Evolutionary conservation across 345 rosid genomes (phyloP).

Genomic region (Euphorbia tirucalli): DNA sequence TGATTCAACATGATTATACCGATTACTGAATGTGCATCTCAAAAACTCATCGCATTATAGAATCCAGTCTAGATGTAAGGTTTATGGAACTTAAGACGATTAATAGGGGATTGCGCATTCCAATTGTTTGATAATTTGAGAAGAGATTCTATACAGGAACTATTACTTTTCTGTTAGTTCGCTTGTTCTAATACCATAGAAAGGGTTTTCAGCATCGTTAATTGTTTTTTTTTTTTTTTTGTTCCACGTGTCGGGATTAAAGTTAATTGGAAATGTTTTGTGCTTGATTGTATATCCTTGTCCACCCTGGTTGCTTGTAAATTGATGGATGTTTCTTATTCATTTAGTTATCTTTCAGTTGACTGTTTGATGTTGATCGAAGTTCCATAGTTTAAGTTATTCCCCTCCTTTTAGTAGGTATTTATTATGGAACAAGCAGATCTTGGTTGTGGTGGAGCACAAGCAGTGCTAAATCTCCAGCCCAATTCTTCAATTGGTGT

Average conservation of each 20-base stretch:
- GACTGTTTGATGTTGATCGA: neutral
- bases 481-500: conserved; percentile 50
- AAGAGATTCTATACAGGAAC: neutral
- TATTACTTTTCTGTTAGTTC: neutral
- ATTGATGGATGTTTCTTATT: neutral
- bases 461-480: conserved; percentile 54
- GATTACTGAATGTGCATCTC: neutral
- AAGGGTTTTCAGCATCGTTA: no score
- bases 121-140: neutral
- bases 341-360: neutral
- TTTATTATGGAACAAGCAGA: conserved; percentile 17
- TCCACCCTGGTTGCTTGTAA: neutral
- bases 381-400: neutral
- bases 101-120: neutral
- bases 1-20: neutral
- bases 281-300: neutral
- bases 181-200: no score
- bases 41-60: neutral
- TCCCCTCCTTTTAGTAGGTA: neutral
- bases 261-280: neutral
- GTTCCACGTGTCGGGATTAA: neutral
- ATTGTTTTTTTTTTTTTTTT: neutral
- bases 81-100: neutral
- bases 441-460: conserved; percentile 39
- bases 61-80: neutral